Conservation (phyloP, 768 basidiomycete species). For the Termitomyces eurrhizus region DNA sequence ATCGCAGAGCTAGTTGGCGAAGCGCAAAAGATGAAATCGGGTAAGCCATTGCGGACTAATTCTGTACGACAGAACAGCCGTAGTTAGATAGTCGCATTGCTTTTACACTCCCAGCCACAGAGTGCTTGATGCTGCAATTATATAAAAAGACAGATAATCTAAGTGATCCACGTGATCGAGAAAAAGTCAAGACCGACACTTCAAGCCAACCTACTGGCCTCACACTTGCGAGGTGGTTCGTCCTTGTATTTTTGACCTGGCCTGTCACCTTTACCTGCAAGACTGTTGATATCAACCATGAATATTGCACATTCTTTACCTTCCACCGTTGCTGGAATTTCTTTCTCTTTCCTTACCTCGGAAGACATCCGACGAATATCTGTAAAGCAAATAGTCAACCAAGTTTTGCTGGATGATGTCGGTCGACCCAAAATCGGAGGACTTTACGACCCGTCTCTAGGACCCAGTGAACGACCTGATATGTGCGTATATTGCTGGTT, state of each 20-base stretch:
- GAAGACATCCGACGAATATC: conserved; percentile 90
- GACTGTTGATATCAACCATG: conserved; percentile 42
- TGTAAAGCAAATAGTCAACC: conserved; percentile 97
- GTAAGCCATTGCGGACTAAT: conserved; percentile 45
- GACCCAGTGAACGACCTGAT: conserved; percentile 84
- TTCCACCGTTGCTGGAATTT: conserved; percentile 78
- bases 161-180: conserved; percentile 20
- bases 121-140: not conserved
- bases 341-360: conserved; percentile 89
- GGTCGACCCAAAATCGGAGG: conserved; percentile 90
- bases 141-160: not conserved
- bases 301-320: conserved; percentile 89
- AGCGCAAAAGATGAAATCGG: conserved; percentile 78
- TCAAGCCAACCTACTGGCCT: not conserved
- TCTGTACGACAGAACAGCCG: conserved; percentile 43
- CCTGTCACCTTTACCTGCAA: conserved; percentile 5
- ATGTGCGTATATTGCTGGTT: conserved; percentile 56
- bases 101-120: conserved; percentile 7
- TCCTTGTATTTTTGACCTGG: conserved; percentile 9
- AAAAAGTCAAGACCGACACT: conserved; percentile 24
- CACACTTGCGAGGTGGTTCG: not conserved
- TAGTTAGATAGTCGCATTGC: conserved; percentile 12
- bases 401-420: conserved; percentile 88
- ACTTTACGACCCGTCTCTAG: conserved; percentile 92
- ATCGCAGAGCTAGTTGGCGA: conserved; percentile 93